A percentile compares a stretch with the other conserved stretches of the same genome.
These are phyloP conservation scores for Aspergillus fischeri DNA, from an alignment of 2,329 filamentous ascomycete species.

Conservation along the genomic window DNA sequence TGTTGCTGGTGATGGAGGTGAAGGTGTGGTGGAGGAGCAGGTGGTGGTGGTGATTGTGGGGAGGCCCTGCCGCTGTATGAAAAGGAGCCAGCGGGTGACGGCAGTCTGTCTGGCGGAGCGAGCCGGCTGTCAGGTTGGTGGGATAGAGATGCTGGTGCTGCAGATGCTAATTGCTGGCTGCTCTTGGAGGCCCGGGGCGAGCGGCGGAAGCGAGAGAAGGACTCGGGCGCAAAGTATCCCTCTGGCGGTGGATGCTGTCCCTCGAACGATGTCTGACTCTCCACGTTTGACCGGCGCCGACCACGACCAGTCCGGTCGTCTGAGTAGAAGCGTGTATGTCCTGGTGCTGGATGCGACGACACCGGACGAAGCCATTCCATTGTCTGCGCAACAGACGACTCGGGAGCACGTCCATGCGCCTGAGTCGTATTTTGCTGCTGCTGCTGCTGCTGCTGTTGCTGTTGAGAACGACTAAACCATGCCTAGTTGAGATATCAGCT, in stretches of 20 bases:
- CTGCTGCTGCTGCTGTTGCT: neutral
- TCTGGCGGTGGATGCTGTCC: slow-evolving; percentile 10
- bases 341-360: slow-evolving; percentile 5
- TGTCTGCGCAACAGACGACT: neutral
- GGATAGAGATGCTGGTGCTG: neutral
- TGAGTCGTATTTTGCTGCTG: neutral
- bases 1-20: neutral
- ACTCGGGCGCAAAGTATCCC: slow-evolving; percentile 20
- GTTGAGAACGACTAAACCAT: slow-evolving; percentile 13
- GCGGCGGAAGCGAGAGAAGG: slow-evolving; percentile 6
- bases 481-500: slow-evolving; percentile 8
- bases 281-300: slow-evolving; percentile 2
- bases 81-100: neutral
- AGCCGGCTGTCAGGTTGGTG: neutral
- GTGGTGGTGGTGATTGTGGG: neutral
- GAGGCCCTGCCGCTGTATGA: neutral
- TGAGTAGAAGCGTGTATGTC: neutral
- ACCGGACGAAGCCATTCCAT: slow-evolving; percentile 7
- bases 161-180: neutral
- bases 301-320: neutral
- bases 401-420: neutral
- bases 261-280: slow-evolving; percentile 7
- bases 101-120: neutral
- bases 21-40: neutral
- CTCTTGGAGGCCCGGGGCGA: neutral